Evolutionary conservation across 192 early-diverging fungal species (phyloP).

Genomic region (Coemansia sp.): DNA sequence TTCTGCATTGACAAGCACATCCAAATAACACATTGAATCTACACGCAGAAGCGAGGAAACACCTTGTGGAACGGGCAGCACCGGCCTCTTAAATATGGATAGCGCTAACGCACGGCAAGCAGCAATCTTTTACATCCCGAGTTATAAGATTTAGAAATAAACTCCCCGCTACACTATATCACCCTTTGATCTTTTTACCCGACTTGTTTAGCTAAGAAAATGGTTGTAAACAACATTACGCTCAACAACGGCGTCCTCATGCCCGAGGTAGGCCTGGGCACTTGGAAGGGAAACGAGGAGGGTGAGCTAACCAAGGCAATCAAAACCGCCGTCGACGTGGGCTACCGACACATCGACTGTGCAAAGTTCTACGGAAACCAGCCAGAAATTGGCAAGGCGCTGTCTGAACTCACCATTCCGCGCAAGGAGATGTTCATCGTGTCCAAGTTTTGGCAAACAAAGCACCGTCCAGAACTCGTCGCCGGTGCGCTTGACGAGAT

Average conservation of each 20-base stretch:
- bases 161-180: neutral
- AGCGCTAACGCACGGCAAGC: neutral
- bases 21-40: neutral
- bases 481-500: conserved; percentile 58
- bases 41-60: neutral
- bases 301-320: conserved; percentile 59
- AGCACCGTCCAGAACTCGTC: conserved; percentile 63
- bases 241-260: conserved; percentile 65
- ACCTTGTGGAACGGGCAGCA: too few relatives aligned
- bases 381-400: conserved; percentile 69
- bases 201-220: neutral
- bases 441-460: conserved; percentile 71
- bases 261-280: conserved; percentile 62
- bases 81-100: too few relatives aligned
- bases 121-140: too few relatives aligned
- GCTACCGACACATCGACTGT: conserved; percentile 74
- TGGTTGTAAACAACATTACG: conserved; percentile 37
- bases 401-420: conserved; percentile 58
- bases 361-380: conserved; percentile 72
- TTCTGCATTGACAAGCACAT: neutral
- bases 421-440: conserved; percentile 77
- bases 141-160: too few relatives aligned
- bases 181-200: conserved; percentile 9
- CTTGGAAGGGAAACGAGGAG: conserved; percentile 57
- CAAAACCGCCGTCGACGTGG: conserved; percentile 58